Percentiles rank a stretch among this genome's conserved stretches.
Conservation (phyloP, 805 yeast genomes). For the Candida silvicultrix region DNA sequence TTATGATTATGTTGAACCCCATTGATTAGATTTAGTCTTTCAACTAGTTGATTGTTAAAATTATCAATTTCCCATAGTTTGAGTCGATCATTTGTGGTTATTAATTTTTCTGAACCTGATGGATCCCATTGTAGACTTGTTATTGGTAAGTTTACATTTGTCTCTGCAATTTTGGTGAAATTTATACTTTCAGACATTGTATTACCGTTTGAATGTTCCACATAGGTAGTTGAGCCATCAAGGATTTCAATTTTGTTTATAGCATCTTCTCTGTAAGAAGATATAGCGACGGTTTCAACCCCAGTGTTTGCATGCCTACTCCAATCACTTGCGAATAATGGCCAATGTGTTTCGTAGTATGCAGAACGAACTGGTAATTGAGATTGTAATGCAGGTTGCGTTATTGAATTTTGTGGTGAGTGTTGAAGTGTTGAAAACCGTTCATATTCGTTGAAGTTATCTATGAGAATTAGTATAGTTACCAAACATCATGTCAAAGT, state of each 20-base stretch:
- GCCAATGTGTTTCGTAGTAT: slow-evolving; percentile 41
- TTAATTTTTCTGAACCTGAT: slow-evolving; percentile 36
- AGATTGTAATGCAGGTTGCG: slow-evolving; percentile 10
- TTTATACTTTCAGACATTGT: slow-evolving; percentile 28
- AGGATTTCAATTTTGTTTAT: slow-evolving; percentile 57
- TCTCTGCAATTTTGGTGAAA: slow-evolving; percentile 43
- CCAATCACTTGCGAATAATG: slow-evolving; percentile 51
- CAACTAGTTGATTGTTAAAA: slow-evolving; percentile 26
- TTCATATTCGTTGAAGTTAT: slow-evolving; percentile 8
- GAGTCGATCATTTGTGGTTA: slow-evolving; percentile 68
- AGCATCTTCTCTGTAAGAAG: slow-evolving; percentile 76
- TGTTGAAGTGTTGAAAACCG: slow-evolving; percentile 6
- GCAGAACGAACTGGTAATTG: slow-evolving; percentile 29
- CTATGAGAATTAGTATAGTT: neutral
- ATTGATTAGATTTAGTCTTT: slow-evolving; percentile 33
- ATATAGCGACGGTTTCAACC: slow-evolving; percentile 51
- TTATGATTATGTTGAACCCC: slow-evolving; percentile 36
- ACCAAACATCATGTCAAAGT: neutral
- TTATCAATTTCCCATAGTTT: slow-evolving; percentile 51
- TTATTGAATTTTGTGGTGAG: slow-evolving; percentile 4
- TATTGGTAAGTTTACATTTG: slow-evolving; percentile 56
- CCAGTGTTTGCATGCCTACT: slow-evolving; percentile 27
- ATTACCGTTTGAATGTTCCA: slow-evolving; percentile 20
- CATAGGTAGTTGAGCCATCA: slow-evolving; percentile 24
- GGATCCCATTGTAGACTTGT: slow-evolving; percentile 76